Percentiles rank a stretch among this genome's conserved stretches.
Evolutionary conservation across 78 protist species (phyloP).

Genomic region (Protostelium mycophagum): DNA sequence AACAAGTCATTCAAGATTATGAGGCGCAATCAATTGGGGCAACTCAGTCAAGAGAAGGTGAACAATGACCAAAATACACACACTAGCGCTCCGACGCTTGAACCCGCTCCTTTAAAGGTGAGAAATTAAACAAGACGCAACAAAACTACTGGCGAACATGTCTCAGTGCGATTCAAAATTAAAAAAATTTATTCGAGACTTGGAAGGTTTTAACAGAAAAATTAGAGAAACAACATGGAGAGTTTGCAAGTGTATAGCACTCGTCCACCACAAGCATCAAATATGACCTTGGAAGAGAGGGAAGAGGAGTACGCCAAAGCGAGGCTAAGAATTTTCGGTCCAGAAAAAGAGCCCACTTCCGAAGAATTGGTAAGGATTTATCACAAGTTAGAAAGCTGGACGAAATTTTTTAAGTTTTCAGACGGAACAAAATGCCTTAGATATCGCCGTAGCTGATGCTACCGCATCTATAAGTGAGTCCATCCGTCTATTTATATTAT

Average conservation of each 20-base stretch:
- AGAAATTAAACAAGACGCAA: background rate
- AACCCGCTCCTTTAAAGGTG: background rate
- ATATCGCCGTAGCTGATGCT: too few relatives aligned
- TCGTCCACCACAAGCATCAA: background rate
- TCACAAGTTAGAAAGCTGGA: too few relatives aligned
- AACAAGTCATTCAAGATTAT: background rate
- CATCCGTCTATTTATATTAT: too few relatives aligned
- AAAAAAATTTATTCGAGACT: too few relatives aligned
- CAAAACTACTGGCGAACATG: background rate
- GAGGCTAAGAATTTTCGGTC: background rate
- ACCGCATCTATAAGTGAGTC: too few relatives aligned
- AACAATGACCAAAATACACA: background rate
- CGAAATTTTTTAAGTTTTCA: too few relatives aligned
- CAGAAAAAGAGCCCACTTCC: background rate
- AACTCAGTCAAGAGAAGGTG: background rate
- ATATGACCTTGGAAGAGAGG: background rate
- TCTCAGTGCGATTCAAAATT: too few relatives aligned
- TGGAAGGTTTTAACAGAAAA: too few relatives aligned
- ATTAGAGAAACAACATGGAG: background rate
- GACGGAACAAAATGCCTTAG: too few relatives aligned
- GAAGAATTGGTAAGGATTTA: too few relatives aligned
- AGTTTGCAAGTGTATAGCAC: background rate
- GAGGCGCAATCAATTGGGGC: background rate
- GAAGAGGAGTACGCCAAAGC: background rate
- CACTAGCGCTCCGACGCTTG: background rate